These are phyloP conservation scores for Camellia japonica DNA, from an alignment of 148 eudicot genomes.

Conservation along the genomic window DNA sequence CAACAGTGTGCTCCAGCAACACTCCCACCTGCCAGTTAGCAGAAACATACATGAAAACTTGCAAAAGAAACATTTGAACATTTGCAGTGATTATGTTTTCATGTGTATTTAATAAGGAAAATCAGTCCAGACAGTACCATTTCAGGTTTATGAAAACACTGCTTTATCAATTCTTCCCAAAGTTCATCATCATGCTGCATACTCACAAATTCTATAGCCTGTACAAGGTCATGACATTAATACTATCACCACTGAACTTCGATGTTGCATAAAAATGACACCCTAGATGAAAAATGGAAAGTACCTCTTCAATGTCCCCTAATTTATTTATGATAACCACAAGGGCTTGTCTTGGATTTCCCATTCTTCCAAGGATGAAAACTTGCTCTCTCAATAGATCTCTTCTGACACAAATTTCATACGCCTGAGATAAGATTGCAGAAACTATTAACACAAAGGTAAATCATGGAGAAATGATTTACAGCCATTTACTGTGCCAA, in stretches of 20 bases:
- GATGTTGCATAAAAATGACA: neutral
- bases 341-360: slow-evolving; percentile 85
- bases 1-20: slow-evolving; percentile 94
- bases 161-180: slow-evolving; percentile 94
- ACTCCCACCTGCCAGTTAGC: slow-evolving; percentile 68
- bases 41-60: neutral
- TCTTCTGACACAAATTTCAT: slow-evolving; percentile 57
- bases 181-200: slow-evolving; percentile 95
- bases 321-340: slow-evolving; percentile 80
- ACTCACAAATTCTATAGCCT: slow-evolving; percentile 96
- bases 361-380: slow-evolving; percentile 96
- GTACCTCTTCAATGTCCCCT: slow-evolving; percentile 93
- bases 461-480: neutral
- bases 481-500: slow-evolving; percentile 22
- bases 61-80: neutral
- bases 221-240: slow-evolving; percentile 25
- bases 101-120: slow-evolving; percentile 11
- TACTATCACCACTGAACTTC: slow-evolving; percentile 1
- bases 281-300: neutral
- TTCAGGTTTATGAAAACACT: slow-evolving; percentile 82
- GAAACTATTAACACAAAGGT: slow-evolving; percentile 8
- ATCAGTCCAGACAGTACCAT: slow-evolving; percentile 51
- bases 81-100: neutral
- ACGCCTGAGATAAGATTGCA: slow-evolving; percentile 53
- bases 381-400: slow-evolving; percentile 73